phyloP scores from a whole-genome alignment of 2,329 filamentous ascomycete species.

The Fusarium napiforme region DNA sequence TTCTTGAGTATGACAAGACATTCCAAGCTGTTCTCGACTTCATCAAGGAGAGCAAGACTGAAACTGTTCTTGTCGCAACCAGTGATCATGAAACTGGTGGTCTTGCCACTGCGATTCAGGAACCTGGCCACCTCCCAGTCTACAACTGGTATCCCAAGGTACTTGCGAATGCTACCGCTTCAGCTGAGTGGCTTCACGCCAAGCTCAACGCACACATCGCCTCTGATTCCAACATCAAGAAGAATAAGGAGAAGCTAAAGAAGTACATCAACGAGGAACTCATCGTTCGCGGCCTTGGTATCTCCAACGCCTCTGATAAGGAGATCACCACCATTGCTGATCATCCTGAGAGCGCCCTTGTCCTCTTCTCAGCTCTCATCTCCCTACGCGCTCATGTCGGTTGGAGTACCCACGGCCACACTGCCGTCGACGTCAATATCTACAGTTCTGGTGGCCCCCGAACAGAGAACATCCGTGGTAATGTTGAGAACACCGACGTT shows the following conservation, averaged over 20 bases:
- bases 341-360: conserved; percentile 63
- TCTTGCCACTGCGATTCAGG: conserved; percentile 79
- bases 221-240: conserved; percentile 46
- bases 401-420: conserved; percentile 95
- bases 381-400: conserved; percentile 89
- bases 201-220: conserved; percentile 71
- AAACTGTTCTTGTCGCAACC: conserved; percentile 86
- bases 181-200: conserved; percentile 75
- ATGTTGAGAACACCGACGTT: conserved; percentile 95
- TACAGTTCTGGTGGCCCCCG: conserved; percentile 80
- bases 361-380: conserved; percentile 83
- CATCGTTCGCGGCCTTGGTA: conserved; percentile 77
- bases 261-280: conserved; percentile 76
- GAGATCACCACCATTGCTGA: conserved; percentile 77
- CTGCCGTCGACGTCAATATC: conserved; percentile 94
- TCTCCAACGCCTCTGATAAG: conserved; percentile 74
- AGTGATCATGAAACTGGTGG: conserved; percentile 98
- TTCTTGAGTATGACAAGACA: conserved; percentile 91
- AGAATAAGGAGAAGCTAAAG: conserved; percentile 57
- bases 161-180: conserved; percentile 80
- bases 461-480: conserved; percentile 76
- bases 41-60: conserved; percentile 75
- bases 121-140: conserved; percentile 63
- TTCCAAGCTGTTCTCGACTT: conserved; percentile 89
- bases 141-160: conserved; percentile 85